Base-by-base conservation (phyloP, 163 green algal species). In the Coccomyxa subellipsoidea region DNA sequence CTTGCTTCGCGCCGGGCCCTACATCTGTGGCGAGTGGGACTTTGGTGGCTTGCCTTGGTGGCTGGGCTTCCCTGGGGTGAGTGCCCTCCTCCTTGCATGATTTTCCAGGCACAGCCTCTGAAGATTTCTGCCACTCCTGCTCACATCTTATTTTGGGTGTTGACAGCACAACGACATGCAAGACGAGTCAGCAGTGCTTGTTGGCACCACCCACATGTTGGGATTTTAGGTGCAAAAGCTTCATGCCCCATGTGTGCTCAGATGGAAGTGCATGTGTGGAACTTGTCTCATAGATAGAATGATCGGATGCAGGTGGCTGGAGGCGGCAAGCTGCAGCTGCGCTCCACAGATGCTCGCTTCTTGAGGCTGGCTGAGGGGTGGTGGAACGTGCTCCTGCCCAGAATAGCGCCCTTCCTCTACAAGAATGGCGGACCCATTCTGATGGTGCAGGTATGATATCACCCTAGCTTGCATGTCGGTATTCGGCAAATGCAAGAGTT, bases 21-120 rank as follows among this genome's bases (percentile, higher is more conserved):
- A 94, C 83, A 90, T 93, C 53, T 94, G 91, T 70, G 91, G 84
- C 0, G 91, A 94, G 83, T 94, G 89, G 88, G 88, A 94, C 53
- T 90, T 93, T 85, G 90, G 91, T 3, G 91, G 90, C 32, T 85
- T 94, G 21, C 91, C 90, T 54, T 83, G 37, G 31, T 94, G 91
- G 90, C 86, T 94, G 38, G 76, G 15, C 15, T 80, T n/a, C 38
- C 39, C 76, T 8, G 76, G 12, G 39, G 76, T 80, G 15, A 27
- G 37, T 34, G 23, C 72, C 69, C 69, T 18, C n/a, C n/a, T n/a
- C n/a, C n/a, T n/a, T n/a, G n/a, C n/a, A n/a, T n/a, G n/a, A n/a
- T n/a, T n/a, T n/a, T n/a, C n/a, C n/a, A n/a, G n/a, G n/a, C n/a
- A n/a, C n/a, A n/a, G n/a, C n/a, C n/a, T n/a, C n/a, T n/a, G n/a